Percentiles rank a stretch among this genome's conserved stretches.
Conservation (phyloP, 2,329 filamentous ascomycete species). For the Arthrobotrys sphaeroides region DNA sequence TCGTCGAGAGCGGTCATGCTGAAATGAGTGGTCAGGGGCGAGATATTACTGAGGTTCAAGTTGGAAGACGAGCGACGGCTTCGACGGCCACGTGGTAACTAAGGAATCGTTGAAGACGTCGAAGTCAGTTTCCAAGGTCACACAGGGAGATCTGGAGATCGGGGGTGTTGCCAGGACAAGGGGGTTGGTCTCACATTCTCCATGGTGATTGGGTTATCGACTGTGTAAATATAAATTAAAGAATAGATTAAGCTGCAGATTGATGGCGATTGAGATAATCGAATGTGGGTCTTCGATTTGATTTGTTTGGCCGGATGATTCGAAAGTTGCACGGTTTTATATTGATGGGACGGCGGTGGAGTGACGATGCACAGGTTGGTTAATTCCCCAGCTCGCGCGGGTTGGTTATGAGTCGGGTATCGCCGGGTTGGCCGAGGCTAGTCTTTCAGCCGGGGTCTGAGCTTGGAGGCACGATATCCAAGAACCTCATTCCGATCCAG, state of each 20-base stretch:
- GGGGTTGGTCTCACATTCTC: constrained; percentile 38
- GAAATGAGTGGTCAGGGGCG: constrained; percentile 71
- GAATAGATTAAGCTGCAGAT: not conserved
- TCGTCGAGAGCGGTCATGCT: constrained; percentile 68
- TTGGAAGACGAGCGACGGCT: constrained; percentile 66
- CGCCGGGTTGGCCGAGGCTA: constrained; percentile 41
- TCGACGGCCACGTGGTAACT: constrained; percentile 48
- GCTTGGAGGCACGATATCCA: not conserved
- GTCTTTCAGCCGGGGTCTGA: constrained; percentile 10
- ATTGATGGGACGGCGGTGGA: constrained; percentile 18
- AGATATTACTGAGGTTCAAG: constrained; percentile 70
- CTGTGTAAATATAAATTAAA: not conserved
- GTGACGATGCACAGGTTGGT: constrained; percentile 21
- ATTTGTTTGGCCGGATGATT: not conserved
- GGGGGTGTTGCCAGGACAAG: constrained; percentile 21
- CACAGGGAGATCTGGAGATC: constrained; percentile 9
- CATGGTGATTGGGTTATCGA: constrained; percentile 11
- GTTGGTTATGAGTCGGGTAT: constrained; percentile 43
- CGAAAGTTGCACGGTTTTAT: constrained; percentile 25
- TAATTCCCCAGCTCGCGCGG: constrained; percentile 6
- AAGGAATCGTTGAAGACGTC: not conserved
- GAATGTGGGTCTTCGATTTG: not conserved
- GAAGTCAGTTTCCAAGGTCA: not conserved
- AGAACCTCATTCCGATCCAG: not conserved
- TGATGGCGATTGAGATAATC: not conserved